Conservation (phyloP, 140 eudicot genomes). For the Bidens hawaiensis region DNA sequence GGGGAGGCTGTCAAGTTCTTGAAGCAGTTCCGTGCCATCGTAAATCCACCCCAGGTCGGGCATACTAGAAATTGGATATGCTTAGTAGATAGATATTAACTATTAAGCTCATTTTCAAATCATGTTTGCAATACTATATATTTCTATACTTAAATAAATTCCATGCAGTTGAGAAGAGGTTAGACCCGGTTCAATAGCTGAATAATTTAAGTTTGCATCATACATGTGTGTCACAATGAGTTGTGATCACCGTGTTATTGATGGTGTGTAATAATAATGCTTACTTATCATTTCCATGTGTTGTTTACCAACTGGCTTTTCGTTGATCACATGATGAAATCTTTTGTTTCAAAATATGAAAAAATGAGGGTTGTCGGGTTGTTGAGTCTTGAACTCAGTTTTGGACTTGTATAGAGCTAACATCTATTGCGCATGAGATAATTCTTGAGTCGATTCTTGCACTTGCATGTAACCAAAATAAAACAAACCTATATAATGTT, state of each 20-base stretch:
- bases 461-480: constrained; percentile 29
- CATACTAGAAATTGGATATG: constrained; percentile 90
- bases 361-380: constrained; percentile 11
- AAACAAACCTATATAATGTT: neutral
- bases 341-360: constrained; percentile 24
- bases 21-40: constrained; percentile 97
- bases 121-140: neutral
- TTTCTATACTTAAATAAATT: neutral
- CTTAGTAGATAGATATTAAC: constrained; percentile 32
- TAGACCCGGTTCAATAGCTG: constrained; percentile 56
- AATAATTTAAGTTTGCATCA: constrained; percentile 65
- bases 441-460: neutral
- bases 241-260: constrained; percentile 99
- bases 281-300: neutral
- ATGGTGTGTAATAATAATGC: too few relatives aligned
- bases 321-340: constrained; percentile 22
- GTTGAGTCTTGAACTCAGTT: constrained; percentile 36
- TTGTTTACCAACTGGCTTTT: constrained; percentile 4
- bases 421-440: constrained; percentile 14
- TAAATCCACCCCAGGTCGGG: constrained; percentile 97
- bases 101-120: constrained; percentile 2
- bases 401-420: constrained; percentile 30
- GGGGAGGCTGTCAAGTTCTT: too few relatives aligned
- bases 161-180: constrained; percentile 71
- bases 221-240: constrained; percentile 84